phyloP scores from a whole-genome alignment of 169 alveolate species.

The Theileria annulata region DNA sequence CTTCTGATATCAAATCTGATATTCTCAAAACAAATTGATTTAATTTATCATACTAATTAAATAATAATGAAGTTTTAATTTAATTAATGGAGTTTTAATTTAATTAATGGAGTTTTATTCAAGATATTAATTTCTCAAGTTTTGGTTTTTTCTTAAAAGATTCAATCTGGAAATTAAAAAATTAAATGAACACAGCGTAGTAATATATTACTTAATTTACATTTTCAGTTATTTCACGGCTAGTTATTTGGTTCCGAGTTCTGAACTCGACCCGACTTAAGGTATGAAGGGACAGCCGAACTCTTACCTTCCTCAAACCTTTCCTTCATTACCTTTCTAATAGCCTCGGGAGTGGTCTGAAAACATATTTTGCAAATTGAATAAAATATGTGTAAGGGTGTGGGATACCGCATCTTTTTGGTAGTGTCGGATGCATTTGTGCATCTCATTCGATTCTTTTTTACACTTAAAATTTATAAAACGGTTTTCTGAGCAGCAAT shows the following conservation, averaged over 20 bases:
- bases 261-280: slow-evolving; percentile 4
- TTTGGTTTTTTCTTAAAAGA: neutral
- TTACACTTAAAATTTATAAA: slow-evolving; percentile 41
- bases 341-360: slow-evolving; percentile 58
- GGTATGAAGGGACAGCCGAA: slow-evolving; percentile 54
- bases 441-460: slow-evolving; percentile 32
- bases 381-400: neutral
- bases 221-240: neutral
- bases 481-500: slow-evolving; percentile 49
- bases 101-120: no score
- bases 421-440: slow-evolving; percentile 43
- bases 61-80: neutral
- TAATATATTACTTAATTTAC: neutral
- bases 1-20: neutral
- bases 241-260: neutral
- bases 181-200: neutral
- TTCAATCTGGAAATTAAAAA: neutral
- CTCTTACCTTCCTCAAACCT: slow-evolving; percentile 55
- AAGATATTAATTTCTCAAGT: neutral
- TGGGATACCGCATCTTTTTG: slow-evolving; percentile 42
- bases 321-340: slow-evolving; percentile 45
- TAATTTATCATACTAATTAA: no score
- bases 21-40: neutral
- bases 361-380: neutral
- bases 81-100: neutral